Base-by-base conservation (phyloP, 441 rosid genomes). In the Syzygium syzygioides region DNA sequence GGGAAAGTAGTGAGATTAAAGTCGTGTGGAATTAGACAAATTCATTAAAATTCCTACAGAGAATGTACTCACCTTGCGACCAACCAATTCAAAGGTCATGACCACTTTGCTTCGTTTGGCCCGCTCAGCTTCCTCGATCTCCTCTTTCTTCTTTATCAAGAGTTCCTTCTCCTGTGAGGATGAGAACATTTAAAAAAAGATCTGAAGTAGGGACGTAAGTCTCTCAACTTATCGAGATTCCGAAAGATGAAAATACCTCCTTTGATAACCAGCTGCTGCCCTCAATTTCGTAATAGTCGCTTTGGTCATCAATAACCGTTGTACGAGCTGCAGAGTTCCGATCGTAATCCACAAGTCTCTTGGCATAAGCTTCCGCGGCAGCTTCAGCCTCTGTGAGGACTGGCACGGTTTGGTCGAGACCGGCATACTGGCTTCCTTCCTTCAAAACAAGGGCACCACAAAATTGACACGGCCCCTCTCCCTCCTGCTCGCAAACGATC, bases 401-500 rank as follows among this genome's bases (percentile, higher is more conserved):
- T 66, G 95, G 92, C 76, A 89, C 86, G 90, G 93, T 93, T 91
- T 89, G 96, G 87, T 98, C 98, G 0, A 98, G 92, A 87, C 99
- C 99, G 41, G 97, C 99, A 89, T 98, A 97, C 3, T n/a, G n/a
- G n/a, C n/a, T n/a, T n/a, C n/a, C 96, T 91, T 98, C 99, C 93
- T 92, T 98, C 48, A 98, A 91, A 86, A 98, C 98, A 86, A 98
- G 98, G 41, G 98, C 95, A 87, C 99, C 96, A 9, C 98, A 98
- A 87, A 95, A 97, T 88, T 89, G 5, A 91, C 99, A 98, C 79
- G 97, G 99, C 86, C 98, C 99, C 92, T 98, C 96, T 71, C 99
- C 99, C 92, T 95, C 98, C 93, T 98, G 99, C 90, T 96, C 98
- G 52, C 98, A 98, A 76, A 97, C 98, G 79, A 97, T 95, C 93